phyloP scores from a whole-genome alignment of 176 grass and related monocot species.

The Avena atlantica region DNA sequence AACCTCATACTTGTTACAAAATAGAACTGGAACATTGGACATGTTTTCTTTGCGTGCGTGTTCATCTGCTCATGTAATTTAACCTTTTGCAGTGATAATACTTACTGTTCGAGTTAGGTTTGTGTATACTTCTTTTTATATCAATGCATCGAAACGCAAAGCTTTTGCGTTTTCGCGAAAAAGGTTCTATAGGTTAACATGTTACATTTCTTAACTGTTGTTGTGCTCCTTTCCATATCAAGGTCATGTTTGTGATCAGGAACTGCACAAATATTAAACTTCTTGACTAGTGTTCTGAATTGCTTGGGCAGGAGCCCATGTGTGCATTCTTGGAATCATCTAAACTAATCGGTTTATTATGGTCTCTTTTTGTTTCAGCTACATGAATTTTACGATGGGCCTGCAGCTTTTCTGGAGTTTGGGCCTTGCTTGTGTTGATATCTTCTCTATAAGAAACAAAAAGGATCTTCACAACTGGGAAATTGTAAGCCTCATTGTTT shows the following conservation, averaged over 20 bases:
- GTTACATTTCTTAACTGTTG: background rate
- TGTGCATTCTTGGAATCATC: background rate
- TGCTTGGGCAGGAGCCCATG: background rate
- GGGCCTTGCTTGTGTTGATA: background rate
- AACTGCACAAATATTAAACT: background rate
- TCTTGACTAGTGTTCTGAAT: background rate
- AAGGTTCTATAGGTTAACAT: background rate
- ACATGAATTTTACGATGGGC: background rate
- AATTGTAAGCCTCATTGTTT: background rate
- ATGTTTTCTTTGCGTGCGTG: background rate
- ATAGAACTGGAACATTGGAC: background rate
- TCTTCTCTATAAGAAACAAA: background rate
- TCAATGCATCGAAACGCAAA: no score
- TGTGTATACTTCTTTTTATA: no score
- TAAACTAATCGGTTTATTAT: background rate
- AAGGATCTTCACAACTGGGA: background rate
- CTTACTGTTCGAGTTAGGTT: background rate
- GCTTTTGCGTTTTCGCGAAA: no score
- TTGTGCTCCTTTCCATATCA: background rate
- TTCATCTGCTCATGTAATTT: background rate
- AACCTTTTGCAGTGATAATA: background rate
- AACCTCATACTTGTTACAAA: background rate
- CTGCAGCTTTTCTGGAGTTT: background rate
- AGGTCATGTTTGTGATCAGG: background rate
- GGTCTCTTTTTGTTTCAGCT: background rate